Percentiles rank a stretch among this genome's conserved stretches.
phyloP scores from a whole-genome alignment of 768 basidiomycete species.

The Lactifluus echinatus region DNA sequence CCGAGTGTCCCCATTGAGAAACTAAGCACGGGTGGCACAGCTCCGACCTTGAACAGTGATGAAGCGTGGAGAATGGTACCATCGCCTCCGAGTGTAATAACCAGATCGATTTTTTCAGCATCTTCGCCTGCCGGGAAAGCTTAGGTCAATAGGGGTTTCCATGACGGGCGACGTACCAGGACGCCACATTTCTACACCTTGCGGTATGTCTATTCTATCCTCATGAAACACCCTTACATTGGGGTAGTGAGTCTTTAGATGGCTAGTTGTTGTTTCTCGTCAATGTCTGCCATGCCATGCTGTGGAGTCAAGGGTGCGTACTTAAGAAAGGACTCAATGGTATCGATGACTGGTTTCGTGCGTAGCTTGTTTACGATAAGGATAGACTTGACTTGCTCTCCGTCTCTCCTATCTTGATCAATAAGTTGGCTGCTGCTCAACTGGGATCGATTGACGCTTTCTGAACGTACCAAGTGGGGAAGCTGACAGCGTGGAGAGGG shows the following conservation, averaged over 20 bases:
- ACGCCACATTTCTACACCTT: constrained; percentile 45
- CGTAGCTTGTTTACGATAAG: constrained; percentile 77
- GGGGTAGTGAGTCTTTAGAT: constrained; percentile 27
- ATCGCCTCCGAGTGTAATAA: constrained; percentile 89
- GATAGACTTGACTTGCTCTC: constrained; percentile 46
- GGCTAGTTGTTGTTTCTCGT: constrained; percentile 18
- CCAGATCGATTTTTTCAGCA: constrained; percentile 66
- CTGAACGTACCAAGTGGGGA: constrained; percentile 6
- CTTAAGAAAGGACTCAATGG: constrained; percentile 68
- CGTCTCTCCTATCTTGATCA: constrained; percentile 10
- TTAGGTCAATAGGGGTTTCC: neutral
- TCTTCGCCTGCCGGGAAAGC: constrained; percentile 29
- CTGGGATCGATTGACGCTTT: neutral
- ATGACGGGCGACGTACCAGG: constrained; percentile 35
- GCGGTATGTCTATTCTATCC: constrained; percentile 41
- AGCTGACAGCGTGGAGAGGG: constrained; percentile 2
- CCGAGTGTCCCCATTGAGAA: constrained; percentile 93
- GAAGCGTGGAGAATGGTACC: constrained; percentile 93
- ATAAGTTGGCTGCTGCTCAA: constrained; percentile 15
- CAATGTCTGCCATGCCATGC: neutral
- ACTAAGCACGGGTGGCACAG: constrained; percentile 84
- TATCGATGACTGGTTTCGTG: constrained; percentile 66
- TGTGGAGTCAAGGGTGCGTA: constrained; percentile 27
- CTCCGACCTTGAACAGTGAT: constrained; percentile 81
- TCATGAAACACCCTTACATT: constrained; percentile 28